phyloP scores from a whole-genome alignment of 768 basidiomycete genomes.

The Agrocybe chaxingu region DNA sequence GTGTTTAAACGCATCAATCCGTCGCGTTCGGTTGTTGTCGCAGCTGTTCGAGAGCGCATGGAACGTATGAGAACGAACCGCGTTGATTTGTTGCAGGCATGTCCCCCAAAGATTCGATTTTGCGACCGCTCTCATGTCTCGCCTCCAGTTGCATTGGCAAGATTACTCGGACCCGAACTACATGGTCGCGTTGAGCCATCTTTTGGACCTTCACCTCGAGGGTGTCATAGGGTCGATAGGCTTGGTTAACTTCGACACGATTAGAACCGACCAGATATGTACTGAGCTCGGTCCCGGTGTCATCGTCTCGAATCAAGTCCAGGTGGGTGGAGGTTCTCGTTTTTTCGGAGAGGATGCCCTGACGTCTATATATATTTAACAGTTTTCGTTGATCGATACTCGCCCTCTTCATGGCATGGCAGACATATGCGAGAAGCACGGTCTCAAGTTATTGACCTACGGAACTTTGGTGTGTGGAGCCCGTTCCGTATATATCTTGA shows the following conservation, averaged over 20 bases:
- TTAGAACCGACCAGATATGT: constrained; percentile 77
- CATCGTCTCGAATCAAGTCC: constrained; percentile 82
- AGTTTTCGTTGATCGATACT: constrained; percentile 84
- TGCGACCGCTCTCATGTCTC: not conserved
- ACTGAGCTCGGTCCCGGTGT: constrained; percentile 64
- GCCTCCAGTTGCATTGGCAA: constrained; percentile 74
- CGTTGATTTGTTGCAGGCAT: constrained; percentile 74
- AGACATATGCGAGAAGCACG: constrained; percentile 70
- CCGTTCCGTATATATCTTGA: not conserved
- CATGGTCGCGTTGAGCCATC: constrained; percentile 40
- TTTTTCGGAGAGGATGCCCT: not conserved
- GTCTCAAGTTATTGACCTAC: constrained; percentile 74
- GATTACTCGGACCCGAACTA: constrained; percentile 54
- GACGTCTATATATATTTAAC: constrained; percentile 1
- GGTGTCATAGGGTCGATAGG: constrained; percentile 66
- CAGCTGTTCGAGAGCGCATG: constrained; percentile 67
- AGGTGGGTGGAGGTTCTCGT: constrained; percentile 39
- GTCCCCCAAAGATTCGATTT: not conserved
- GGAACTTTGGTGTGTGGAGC: constrained; percentile 63
- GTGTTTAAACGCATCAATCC: constrained; percentile 56
- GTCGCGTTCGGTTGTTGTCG: constrained; percentile 54
- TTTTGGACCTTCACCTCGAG: constrained; percentile 57
- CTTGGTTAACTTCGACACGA: constrained; percentile 79
- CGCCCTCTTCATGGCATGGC: constrained; percentile 76
- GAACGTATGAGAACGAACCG: constrained; percentile 56